phyloP scores from a whole-genome alignment of 257 asterid species.

The Eucommia ulmoides region DNA sequence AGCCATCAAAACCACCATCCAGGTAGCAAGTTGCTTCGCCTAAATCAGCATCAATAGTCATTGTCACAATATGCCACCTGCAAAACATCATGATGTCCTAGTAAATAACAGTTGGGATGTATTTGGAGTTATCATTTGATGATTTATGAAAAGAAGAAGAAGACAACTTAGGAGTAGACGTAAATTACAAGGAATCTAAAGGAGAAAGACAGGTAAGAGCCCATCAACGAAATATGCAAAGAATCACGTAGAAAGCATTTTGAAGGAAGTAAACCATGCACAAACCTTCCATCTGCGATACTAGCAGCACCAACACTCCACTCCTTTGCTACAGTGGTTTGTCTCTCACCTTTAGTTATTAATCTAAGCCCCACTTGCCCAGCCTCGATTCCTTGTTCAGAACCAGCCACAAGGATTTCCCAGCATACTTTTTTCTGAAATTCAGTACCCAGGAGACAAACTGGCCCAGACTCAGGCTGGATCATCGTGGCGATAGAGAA shows the following conservation, averaged over 20 bases:
- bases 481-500: conserved; percentile 82
- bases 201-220: background rate
- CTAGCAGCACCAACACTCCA: conserved; percentile 91
- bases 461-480: conserved; percentile 98
- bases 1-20: conserved; percentile 92
- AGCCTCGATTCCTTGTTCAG: conserved; percentile 99
- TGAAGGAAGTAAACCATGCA: conserved; percentile 1
- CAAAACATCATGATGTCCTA: conserved; percentile 13
- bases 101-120: conserved; percentile 3
- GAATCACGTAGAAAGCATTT: background rate
- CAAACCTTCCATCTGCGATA: conserved; percentile 96
- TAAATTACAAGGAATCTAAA: too few relatives aligned
- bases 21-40: conserved; percentile 96
- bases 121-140: too few relatives aligned
- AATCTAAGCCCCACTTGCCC: conserved; percentile 95
- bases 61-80: conserved; percentile 93
- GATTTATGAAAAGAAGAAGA: too few relatives aligned
- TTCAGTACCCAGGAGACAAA: conserved; percentile 93
- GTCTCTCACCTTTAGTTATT: conserved; percentile 89
- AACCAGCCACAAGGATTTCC: conserved; percentile 97
- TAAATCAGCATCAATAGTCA: conserved; percentile 82
- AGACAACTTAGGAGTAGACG: too few relatives aligned
- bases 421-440: conserved; percentile 75
- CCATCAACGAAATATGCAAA: background rate
- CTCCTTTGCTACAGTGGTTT: conserved; percentile 77